Percentiles rank a stretch among this genome's conserved stretches.
These are phyloP conservation scores for Lagenidium sp. DNA, from an alignment of 352 stramenopile species.

Conservation along the genomic window DNA sequence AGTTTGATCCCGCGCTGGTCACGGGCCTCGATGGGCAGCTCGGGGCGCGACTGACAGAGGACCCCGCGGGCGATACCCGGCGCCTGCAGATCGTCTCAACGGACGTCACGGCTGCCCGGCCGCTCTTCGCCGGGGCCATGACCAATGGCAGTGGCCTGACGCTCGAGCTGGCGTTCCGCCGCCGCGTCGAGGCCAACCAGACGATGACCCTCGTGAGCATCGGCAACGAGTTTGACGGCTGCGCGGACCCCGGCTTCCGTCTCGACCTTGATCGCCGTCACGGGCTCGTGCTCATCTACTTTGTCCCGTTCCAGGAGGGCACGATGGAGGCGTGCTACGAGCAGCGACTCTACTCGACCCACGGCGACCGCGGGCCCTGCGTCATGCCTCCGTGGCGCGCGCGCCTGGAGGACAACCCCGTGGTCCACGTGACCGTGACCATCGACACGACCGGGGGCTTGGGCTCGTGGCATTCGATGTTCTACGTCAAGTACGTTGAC, in stretches of 20 bases:
- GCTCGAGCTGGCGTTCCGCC: conserved; percentile 61
- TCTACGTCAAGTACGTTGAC: conserved; percentile 53
- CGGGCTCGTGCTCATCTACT: conserved; percentile 54
- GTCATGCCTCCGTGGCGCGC: conserved; percentile 18
- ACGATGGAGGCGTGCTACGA: conserved; percentile 37
- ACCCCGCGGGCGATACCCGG: conserved; percentile 17
- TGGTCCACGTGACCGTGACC: conserved; percentile 47
- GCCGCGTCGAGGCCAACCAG: conserved; percentile 18
- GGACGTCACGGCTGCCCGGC: conserved; percentile 29
- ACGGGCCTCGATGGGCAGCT: conserved; percentile 35
- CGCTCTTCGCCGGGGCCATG: conserved; percentile 32
- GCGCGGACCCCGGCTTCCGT: conserved; percentile 54
- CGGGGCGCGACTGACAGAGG: conserved; percentile 26
- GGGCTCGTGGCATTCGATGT: conserved; percentile 23
- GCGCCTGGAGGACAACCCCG: conserved; percentile 28
- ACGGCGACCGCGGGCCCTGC: conserved; percentile 19
- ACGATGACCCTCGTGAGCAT: conserved; percentile 74
- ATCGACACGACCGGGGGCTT: conserved; percentile 25
- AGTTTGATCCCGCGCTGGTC: conserved; percentile 38
- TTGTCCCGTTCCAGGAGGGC: conserved; percentile 29
- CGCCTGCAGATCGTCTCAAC: conserved; percentile 44
- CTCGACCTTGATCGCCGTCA: conserved; percentile 51
- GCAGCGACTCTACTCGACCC: conserved; percentile 30
- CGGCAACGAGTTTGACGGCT: conserved; percentile 46
- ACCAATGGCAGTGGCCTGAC: conserved; percentile 20